Conservation (phyloP, 257 asterid species). For the Capsicum chinense region DNA sequence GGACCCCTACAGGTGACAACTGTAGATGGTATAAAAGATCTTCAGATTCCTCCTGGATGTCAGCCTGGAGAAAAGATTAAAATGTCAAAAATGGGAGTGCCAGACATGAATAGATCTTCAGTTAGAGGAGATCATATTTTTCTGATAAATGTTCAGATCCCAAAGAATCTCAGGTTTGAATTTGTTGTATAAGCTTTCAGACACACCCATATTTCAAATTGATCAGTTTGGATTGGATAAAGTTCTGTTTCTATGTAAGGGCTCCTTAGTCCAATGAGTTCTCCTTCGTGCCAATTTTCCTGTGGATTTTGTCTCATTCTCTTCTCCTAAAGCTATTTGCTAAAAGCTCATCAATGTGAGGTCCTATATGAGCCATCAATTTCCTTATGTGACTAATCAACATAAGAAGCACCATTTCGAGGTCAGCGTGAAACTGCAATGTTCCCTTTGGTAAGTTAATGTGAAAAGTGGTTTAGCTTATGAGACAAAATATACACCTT, state of each 20-base stretch:
- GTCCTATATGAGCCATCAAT: not conserved
- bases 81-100: slow-evolving; percentile 83
- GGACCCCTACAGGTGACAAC: slow-evolving; percentile 70
- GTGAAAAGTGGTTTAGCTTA: not conserved
- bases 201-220: not conserved
- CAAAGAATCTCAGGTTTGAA: slow-evolving; percentile 71
- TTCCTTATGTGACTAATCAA: slow-evolving; percentile 14
- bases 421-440: slow-evolving; percentile 21
- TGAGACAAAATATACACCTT: not conserved
- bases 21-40: slow-evolving; percentile 83
- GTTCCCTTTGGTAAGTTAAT: not conserved
- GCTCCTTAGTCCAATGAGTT: not conserved
- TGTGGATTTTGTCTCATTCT: not conserved
- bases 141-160: slow-evolving; percentile 77
- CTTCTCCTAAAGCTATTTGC: not conserved
- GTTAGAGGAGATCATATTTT: slow-evolving; percentile 88
- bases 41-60: slow-evolving; percentile 82
- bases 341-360: not conserved
- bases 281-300: not conserved
- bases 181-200: not conserved
- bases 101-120: slow-evolving; percentile 73
- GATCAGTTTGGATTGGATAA: slow-evolving; percentile 7
- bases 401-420: not conserved
- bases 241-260: not conserved
- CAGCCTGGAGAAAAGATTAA: slow-evolving; percentile 83